Percentiles rank a stretch among this genome's conserved stretches.
Conservation (phyloP, 164 flowering plant species). For the Berberis thunbergii region DNA sequence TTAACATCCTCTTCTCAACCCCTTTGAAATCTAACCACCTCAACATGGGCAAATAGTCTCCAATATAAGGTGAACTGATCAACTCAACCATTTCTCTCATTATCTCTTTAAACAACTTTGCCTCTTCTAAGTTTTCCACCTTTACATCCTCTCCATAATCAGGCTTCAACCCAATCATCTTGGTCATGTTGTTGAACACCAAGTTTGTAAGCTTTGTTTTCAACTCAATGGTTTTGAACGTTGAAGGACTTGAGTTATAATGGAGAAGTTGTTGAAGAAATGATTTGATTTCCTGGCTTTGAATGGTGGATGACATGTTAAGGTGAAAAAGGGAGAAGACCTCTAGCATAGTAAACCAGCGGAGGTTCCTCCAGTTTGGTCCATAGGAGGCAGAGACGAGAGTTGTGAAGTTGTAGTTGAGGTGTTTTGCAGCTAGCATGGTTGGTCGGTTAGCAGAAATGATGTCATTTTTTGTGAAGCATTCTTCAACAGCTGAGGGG, state of each 20-base stretch:
- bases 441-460: constrained; percentile 2
- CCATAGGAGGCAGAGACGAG: constrained; percentile 23
- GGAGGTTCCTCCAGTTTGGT: constrained; percentile 34
- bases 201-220: constrained; percentile 22
- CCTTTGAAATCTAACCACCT: constrained; percentile 15
- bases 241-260: not conserved
- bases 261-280: constrained; percentile 9
- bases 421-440: constrained; percentile 8
- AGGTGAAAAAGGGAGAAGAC: constrained; percentile 22
- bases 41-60: constrained; percentile 10
- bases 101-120: too few species aligned
- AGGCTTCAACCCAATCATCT: too few species aligned
- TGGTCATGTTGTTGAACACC: constrained; percentile 2
- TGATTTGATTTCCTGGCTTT: constrained; percentile 16
- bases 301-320: constrained; percentile 8
- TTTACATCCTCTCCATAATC: too few species aligned
- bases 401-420: constrained; percentile 6
- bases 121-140: too few species aligned
- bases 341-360: constrained; percentile 22
- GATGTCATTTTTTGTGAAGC: constrained; percentile 7
- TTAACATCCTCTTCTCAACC: constrained; percentile 10
- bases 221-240: constrained; percentile 8
- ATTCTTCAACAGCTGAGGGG: constrained; percentile 1
- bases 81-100: too few species aligned
- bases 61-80: not conserved